Percentiles rank a stretch among this genome's conserved stretches.
These are phyloP conservation scores for Cynara cardunculus DNA, from an alignment of 129 eudicot genomes.

Conservation along the genomic window DNA sequence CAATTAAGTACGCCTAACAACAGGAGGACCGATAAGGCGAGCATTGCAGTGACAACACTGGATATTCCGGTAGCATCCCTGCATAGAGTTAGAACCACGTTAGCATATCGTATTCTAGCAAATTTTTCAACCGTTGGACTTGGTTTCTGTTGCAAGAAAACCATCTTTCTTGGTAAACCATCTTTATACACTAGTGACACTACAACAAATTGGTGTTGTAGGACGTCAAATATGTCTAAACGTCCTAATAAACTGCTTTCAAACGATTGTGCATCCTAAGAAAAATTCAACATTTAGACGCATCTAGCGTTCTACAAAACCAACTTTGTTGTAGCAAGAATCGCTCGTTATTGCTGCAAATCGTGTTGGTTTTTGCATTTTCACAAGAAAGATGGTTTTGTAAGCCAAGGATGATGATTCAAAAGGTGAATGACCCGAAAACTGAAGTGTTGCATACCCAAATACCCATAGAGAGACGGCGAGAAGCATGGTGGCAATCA, in stretches of 20 bases:
- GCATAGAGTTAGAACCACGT: constrained; percentile 5
- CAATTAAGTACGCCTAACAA: constrained; percentile 71
- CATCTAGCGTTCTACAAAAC: no score
- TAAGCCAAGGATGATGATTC: neutral
- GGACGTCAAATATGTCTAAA: neutral
- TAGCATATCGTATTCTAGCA: neutral
- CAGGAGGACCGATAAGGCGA: constrained; percentile 72
- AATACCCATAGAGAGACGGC: constrained; percentile 70
- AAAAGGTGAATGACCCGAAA: neutral
- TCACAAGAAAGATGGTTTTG: neutral
- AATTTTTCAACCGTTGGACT: neutral
- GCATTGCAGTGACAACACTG: constrained; percentile 84
- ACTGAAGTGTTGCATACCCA: constrained; percentile 50
- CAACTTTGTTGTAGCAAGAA: neutral
- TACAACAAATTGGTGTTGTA: neutral
- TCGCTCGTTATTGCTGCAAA: neutral
- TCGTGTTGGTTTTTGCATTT: neutral
- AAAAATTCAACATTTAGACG: neutral
- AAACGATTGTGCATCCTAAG: neutral
- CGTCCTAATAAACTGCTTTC: neutral
- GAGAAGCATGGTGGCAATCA: constrained; percentile 77
- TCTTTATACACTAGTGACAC: neutral
- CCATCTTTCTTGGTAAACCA: no score
- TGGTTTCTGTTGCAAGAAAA: neutral
- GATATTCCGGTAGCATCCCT: constrained; percentile 60